Conservation (phyloP, 2,329 filamentous ascomycete genomes). For the Knufia petricola region DNA sequence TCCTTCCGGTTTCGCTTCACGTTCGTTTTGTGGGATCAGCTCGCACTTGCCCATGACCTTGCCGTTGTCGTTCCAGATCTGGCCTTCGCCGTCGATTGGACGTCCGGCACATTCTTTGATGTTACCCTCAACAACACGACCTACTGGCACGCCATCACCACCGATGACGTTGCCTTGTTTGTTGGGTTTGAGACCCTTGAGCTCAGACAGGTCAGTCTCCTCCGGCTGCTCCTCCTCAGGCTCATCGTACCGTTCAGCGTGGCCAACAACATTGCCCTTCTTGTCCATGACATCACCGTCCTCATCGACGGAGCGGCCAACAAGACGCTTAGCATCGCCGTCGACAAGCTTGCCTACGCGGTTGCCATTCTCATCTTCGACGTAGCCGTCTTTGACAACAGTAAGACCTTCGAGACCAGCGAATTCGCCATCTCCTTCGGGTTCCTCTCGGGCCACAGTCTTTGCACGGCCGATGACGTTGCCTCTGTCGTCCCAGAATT, state of each 20-base stretch:
- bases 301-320: slow-evolving; percentile 51
- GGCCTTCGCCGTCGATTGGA: slow-evolving; percentile 46
- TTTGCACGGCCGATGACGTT: slow-evolving; percentile 54
- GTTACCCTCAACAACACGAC: slow-evolving; percentile 47
- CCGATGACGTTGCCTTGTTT: slow-evolving; percentile 50
- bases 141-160: slow-evolving; percentile 45
- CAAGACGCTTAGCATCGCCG: slow-evolving; percentile 50
- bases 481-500: slow-evolving; percentile 55
- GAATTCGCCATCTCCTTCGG: slow-evolving; percentile 33
- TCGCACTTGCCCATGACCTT: slow-evolving; percentile 49
- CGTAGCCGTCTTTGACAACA: slow-evolving; percentile 39
- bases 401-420: slow-evolving; percentile 39
- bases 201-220: slow-evolving; percentile 41
- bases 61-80: slow-evolving; percentile 47
- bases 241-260: slow-evolving; percentile 44
- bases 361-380: slow-evolving; percentile 40
- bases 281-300: slow-evolving; percentile 55
- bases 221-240: slow-evolving; percentile 38
- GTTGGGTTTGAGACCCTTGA: slow-evolving; percentile 47
- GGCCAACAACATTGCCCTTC: slow-evolving; percentile 52
- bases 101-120: slow-evolving; percentile 47
- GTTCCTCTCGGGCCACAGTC: slow-evolving; percentile 31
- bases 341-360: slow-evolving; percentile 45
- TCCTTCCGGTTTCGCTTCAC: slow-evolving; percentile 46
- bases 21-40: slow-evolving; percentile 48